Evolutionary conservation across 768 basidiomycete species (phyloP).

Genomic region (Lentinus brumalis): DNA sequence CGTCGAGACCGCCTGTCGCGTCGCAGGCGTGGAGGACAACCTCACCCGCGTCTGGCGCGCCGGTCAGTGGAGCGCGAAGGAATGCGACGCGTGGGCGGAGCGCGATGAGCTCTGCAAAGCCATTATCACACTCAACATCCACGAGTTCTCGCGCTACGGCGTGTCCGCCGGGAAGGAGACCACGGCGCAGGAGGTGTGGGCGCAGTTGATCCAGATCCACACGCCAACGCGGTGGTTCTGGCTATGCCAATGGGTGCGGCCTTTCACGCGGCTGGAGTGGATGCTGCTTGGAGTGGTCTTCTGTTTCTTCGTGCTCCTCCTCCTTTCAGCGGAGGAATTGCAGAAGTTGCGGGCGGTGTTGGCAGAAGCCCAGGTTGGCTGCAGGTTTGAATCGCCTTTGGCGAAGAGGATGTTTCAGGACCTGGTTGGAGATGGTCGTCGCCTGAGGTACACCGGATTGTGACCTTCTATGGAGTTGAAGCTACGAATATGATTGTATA

Average conservation of each 20-base stretch:
- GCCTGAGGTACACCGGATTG: too few species aligned
- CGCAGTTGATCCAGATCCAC: slow-evolving; percentile 1
- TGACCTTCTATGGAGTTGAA: too few species aligned
- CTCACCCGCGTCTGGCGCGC: not conserved
- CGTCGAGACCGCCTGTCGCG: not conserved
- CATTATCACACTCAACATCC: slow-evolving; percentile 1
- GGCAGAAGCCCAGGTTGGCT: too few species aligned
- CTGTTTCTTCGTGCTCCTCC: too few species aligned
- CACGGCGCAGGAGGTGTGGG: not conserved
- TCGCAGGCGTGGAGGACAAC: not conserved
- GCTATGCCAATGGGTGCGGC: not conserved
- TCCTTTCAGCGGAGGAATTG: too few species aligned
- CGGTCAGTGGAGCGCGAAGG: not conserved
- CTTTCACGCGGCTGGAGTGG: not conserved
- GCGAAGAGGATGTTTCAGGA: too few species aligned
- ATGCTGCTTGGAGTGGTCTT: not conserved
- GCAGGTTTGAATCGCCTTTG: too few species aligned
- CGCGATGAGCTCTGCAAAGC: slow-evolving; percentile 1
- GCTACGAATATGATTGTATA: too few species aligned
- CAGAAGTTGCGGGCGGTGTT: too few species aligned
- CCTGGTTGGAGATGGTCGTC: too few species aligned
- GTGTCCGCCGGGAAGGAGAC: not conserved
- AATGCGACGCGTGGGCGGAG: not conserved
- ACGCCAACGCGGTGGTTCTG: not conserved
- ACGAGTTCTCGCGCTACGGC: not conserved